Evolutionary conservation across 768 basidiomycete species (phyloP), one percentile per base, ranked within the genome.

Genomic region (Podaxis pistillaris): DNA sequence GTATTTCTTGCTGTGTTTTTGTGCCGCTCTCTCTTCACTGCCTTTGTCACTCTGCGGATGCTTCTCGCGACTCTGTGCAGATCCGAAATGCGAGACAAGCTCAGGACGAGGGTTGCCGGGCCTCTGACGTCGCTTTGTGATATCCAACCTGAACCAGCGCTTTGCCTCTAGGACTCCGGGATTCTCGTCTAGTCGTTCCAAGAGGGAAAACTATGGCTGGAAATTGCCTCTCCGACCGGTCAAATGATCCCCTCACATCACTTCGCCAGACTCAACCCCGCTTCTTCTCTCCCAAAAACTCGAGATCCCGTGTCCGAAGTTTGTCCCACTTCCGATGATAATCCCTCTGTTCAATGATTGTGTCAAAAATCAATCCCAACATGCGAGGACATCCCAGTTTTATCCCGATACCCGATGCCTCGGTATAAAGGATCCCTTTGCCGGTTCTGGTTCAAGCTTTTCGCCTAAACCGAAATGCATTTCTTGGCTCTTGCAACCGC

Each of bases 331-430:
- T 41, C 62, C 62, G 62, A 63, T 28, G 36, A 57, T 57, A 38
- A 30, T 57, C 62, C 62, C 26, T 30, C 40, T 46, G 13, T 57
- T 57, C 24, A 57, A 19, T 40, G 37, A 6, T 38, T 15, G 37
- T 17, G 15, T 44, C 24, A 15, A 41, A 33, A 41, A 36, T 40
- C n/a, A 56, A n/a, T 30, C 12, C 11, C 24, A 13, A 44, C 47
- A 64, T 56, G 68, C 67, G 68, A 59, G 56, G 57, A 69, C 63
- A 63, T 37, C 64, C 69, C 69, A 70, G n/a, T 54, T 63, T 68
- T 68, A 47, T 60, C 51, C 70, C 68, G 67, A 60, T 36, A 17
- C 36, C n/a, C 38, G 41, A 52, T 40, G 44, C 41, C 33, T 7
- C 63, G 56, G 62, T 59, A 64, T 46, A 46, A 40, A 46, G 44